These are phyloP conservation scores for Candida pseudoglaebosa DNA, from an alignment of 805 yeast species.

Conservation along the genomic window DNA sequence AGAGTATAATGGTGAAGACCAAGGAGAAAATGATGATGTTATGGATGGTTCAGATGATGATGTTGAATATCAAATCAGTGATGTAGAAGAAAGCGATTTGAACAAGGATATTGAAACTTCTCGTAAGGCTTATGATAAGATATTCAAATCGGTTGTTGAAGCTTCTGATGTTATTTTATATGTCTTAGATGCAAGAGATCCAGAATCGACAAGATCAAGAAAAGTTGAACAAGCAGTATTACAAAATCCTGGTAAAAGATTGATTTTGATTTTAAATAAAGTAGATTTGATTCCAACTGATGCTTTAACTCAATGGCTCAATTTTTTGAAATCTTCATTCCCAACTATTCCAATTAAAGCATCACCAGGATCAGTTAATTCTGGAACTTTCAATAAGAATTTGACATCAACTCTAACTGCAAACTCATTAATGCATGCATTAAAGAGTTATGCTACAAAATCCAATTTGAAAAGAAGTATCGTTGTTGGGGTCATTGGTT, in stretches of 20 bases:
- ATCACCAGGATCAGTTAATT: constrained; percentile 66
- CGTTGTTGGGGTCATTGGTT: constrained; percentile 93
- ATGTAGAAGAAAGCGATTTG: constrained; percentile 39
- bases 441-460: constrained; percentile 81
- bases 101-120: constrained; percentile 62
- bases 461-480: constrained; percentile 84
- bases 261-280: constrained; percentile 83
- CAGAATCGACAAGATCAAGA: constrained; percentile 88
- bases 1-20: constrained; percentile 58
- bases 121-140: constrained; percentile 88
- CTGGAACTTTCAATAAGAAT: constrained; percentile 67
- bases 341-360: constrained; percentile 91
- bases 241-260: constrained; percentile 74
- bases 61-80: constrained; percentile 42
- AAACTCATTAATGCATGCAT: constrained; percentile 66
- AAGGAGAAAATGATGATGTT: constrained; percentile 27
- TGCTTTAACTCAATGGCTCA: constrained; percentile 79
- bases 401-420: constrained; percentile 72
- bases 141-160: constrained; percentile 89
- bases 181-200: constrained; percentile 97
- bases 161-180: constrained; percentile 87
- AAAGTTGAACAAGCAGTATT: constrained; percentile 88
- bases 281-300: constrained; percentile 89
- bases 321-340: constrained; percentile 72
- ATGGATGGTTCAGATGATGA: constrained; percentile 30